Conservation (phyloP, 768 basidiomycete genomes). For the Clavulina sp. region DNA sequence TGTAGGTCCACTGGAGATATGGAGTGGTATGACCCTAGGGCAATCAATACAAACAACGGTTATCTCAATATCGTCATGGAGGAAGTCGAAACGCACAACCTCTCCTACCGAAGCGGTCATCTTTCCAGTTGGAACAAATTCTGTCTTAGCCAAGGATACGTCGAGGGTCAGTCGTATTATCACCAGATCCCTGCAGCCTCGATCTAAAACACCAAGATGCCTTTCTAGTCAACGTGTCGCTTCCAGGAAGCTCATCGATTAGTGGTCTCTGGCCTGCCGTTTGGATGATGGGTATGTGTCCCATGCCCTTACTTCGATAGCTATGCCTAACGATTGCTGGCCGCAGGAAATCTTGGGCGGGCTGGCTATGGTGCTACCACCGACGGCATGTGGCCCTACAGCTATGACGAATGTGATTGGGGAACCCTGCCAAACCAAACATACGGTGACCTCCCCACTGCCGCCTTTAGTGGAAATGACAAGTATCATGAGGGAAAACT, state of each 20-base stretch:
- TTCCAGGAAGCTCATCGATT: slow-evolving; percentile 2
- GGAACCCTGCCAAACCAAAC: slow-evolving; percentile 77
- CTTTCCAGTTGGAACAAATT: slow-evolving; percentile 70
- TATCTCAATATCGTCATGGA: slow-evolving; percentile 53
- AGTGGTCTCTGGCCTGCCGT: slow-evolving; percentile 67
- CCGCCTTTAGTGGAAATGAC: slow-evolving; percentile 19
- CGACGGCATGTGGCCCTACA: slow-evolving; percentile 48
- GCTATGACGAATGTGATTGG: slow-evolving; percentile 72
- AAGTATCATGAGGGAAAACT: not conserved
- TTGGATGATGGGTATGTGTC: slow-evolving; percentile 35
- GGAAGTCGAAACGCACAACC: slow-evolving; percentile 44
- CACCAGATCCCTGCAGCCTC: not conserved
- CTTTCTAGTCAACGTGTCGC: slow-evolving; percentile 27
- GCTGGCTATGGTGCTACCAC: slow-evolving; percentile 78
- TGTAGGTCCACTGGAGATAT: slow-evolving; percentile 44
- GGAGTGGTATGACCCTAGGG: slow-evolving; percentile 53
- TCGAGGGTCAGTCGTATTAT: slow-evolving; percentile 5
- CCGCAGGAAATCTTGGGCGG: slow-evolving; percentile 60
- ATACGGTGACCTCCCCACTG: slow-evolving; percentile 41
- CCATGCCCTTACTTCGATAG: not conserved
- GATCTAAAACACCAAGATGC: not conserved
- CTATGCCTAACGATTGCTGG: slow-evolving; percentile 19
- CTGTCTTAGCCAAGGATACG: slow-evolving; percentile 71
- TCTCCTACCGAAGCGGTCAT: slow-evolving; percentile 48
- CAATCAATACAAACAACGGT: not conserved